Evolutionary conservation across 768 basidiomycete genomes (phyloP).

Genomic region (Hortiboletus flavorubellus): DNA sequence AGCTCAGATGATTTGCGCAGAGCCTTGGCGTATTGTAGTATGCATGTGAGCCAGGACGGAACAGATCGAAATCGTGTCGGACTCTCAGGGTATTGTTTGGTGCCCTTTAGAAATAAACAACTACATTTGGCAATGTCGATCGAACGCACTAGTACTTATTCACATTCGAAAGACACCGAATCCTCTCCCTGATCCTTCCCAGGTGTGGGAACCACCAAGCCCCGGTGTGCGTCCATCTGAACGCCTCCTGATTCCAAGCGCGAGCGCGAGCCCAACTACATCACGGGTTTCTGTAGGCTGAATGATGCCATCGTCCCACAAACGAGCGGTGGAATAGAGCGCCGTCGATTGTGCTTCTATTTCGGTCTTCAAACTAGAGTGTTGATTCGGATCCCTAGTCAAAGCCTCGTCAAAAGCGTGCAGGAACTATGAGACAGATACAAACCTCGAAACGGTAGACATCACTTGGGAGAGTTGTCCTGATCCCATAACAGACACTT

Average conservation of each 20-base stretch:
- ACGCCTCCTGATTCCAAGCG: constrained; percentile 58
- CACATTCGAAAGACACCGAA: constrained; percentile 94
- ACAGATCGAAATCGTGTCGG: neutral
- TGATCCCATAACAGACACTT: constrained; percentile 94
- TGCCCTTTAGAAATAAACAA: constrained; percentile 23
- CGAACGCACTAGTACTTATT: constrained; percentile 5
- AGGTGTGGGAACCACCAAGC: constrained; percentile 37
- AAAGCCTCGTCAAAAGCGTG: neutral
- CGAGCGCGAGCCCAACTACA: constrained; percentile 83
- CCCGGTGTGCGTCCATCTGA: constrained; percentile 10
- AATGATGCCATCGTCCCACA: constrained; percentile 95
- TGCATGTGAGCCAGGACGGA: neutral
- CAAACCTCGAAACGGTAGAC: constrained; percentile 80
- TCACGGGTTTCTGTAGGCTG: constrained; percentile 85
- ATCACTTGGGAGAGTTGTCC: constrained; percentile 92
- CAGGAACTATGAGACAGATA: neutral
- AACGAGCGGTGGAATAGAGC: constrained; percentile 82
- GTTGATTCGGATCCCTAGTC: constrained; percentile 73
- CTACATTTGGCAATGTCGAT: constrained; percentile 25
- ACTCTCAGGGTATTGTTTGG: constrained; percentile 21
- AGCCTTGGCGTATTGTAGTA: neutral
- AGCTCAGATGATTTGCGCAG: constrained; percentile 1
- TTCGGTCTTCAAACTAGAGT: constrained; percentile 67
- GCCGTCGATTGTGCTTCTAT: constrained; percentile 90
- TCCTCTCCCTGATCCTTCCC: constrained; percentile 68